phyloP scores from a whole-genome alignment of 1,284 basidiomycete genomes.

The Boletus semigastroideus region DNA sequence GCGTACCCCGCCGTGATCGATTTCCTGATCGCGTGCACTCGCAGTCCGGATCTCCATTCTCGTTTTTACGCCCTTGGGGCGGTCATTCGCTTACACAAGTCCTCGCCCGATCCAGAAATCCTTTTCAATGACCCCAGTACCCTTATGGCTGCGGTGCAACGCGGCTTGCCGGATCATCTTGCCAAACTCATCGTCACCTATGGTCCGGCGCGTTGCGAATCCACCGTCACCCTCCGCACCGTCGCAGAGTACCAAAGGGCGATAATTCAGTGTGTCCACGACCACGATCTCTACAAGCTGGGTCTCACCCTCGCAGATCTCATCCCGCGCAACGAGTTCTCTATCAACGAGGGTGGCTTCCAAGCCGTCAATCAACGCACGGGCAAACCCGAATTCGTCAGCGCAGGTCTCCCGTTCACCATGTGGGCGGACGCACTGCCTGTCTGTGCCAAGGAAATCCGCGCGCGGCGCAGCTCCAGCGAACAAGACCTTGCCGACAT shows the following conservation, averaged over 20 bases:
- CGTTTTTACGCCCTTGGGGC: conserved; percentile 51
- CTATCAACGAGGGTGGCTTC: conserved; percentile 55
- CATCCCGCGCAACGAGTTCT: conserved; percentile 57
- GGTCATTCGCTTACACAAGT: conserved; percentile 47
- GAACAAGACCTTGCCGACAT: conserved; percentile 56
- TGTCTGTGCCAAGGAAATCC: conserved; percentile 51
- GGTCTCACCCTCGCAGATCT: conserved; percentile 48
- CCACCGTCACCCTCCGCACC: conserved; percentile 40
- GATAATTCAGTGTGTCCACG: conserved; percentile 47
- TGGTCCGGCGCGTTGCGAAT: conserved; percentile 47
- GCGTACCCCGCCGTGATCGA: conserved; percentile 42
- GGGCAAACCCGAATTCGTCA: conserved; percentile 38
- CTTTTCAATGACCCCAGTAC: conserved; percentile 43
- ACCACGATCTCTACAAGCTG: conserved; percentile 50
- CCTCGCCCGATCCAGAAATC: conserved; percentile 43
- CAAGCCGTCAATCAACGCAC: conserved; percentile 43
- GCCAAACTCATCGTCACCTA: conserved; percentile 47
- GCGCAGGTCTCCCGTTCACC: conserved; percentile 56
- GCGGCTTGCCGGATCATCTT: conserved; percentile 48
- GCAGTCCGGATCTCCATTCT: conserved; percentile 50
- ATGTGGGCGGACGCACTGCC: conserved; percentile 58
- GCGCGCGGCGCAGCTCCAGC: conserved; percentile 35
- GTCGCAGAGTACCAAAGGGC: conserved; percentile 47
- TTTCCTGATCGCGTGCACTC: conserved; percentile 54
- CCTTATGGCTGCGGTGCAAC: conserved; percentile 39